These are phyloP conservation scores for Aspergillus steynii DNA, from an alignment of 495 filamentous ascomycete species.

Conservation along the genomic window DNA sequence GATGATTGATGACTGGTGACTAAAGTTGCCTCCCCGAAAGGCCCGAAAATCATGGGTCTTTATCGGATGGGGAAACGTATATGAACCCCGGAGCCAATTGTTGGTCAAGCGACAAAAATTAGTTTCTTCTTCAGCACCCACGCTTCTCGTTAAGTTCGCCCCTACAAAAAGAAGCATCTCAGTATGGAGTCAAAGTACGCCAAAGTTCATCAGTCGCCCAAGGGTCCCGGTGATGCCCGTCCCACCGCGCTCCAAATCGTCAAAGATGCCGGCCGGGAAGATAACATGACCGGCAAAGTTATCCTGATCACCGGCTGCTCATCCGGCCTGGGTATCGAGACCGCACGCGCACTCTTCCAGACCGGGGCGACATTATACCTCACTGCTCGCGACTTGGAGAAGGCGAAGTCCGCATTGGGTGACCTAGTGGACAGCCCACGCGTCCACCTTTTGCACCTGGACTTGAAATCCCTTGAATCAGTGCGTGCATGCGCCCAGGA, in stretches of 20 bases:
- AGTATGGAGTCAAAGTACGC: too few species aligned
- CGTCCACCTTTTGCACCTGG: constrained; percentile 28
- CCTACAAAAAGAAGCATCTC: too few species aligned
- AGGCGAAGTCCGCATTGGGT: constrained; percentile 28
- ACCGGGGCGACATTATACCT: constrained; percentile 52
- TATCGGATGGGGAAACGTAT: too few species aligned
- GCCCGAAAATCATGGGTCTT: too few species aligned
- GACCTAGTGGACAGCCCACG: constrained; percentile 24
- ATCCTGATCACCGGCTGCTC: constrained; percentile 52
- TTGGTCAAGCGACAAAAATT: too few species aligned
- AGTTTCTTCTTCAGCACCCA: too few species aligned
- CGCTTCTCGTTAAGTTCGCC: too few species aligned
- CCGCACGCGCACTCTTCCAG: constrained; percentile 41
- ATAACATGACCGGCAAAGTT: constrained; percentile 42
- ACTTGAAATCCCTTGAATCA: constrained; percentile 42
- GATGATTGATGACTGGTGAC: too few species aligned
- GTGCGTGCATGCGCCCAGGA: constrained; percentile 42
- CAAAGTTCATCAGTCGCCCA: too few species aligned
- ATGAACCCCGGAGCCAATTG: too few species aligned
- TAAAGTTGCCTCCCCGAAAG: too few species aligned
- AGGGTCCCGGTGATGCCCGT: constrained; percentile 54
- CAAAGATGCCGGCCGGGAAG: constrained; percentile 41
- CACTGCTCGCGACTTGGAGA: constrained; percentile 38
- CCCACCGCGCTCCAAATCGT: constrained; percentile 55
- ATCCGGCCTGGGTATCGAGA: constrained; percentile 55